phyloP scores from a whole-genome alignment of 108 stramenopile species.

The Skeletonema menzelii region DNA sequence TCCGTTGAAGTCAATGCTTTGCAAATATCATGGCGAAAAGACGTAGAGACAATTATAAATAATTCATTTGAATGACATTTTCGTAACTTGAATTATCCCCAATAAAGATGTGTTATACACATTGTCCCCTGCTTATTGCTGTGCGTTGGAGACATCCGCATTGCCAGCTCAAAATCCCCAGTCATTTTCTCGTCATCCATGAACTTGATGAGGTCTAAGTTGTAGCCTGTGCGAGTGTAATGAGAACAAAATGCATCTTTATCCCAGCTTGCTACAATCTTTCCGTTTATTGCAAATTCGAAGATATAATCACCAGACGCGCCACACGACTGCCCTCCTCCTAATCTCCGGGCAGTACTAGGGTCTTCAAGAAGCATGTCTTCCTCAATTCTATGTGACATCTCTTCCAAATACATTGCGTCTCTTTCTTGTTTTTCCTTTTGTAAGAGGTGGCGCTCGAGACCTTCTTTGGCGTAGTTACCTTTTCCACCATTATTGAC shows the following conservation, averaged over 20 bases:
- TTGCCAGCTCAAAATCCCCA: slow-evolving; percentile 41
- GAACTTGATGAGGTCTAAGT: slow-evolving; percentile 33
- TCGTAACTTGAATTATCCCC: slow-evolving; percentile 13
- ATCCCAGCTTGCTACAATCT: slow-evolving; percentile 21
- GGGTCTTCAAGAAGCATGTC: slow-evolving; percentile 18
- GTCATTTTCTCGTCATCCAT: slow-evolving; percentile 38
- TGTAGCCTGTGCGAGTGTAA: slow-evolving; percentile 37
- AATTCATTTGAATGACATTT: background rate
- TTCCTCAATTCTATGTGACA: slow-evolving; percentile 23
- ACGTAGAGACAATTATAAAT: background rate
- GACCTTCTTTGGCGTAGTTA: slow-evolving; percentile 29
- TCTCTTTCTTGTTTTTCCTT: slow-evolving; percentile 1
- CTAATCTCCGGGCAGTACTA: slow-evolving; percentile 4
- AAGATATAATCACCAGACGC: slow-evolving; percentile 18
- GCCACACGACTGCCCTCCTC: slow-evolving; percentile 35
- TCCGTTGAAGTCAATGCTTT: slow-evolving; percentile 49
- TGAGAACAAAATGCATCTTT: slow-evolving; percentile 32
- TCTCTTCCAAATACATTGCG: slow-evolving; percentile 7
- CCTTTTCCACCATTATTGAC: slow-evolving; percentile 43
- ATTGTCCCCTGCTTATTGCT: slow-evolving; percentile 5
- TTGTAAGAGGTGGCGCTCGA: slow-evolving; percentile 20
- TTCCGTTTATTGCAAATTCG: slow-evolving; percentile 36
- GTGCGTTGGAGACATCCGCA: slow-evolving; percentile 8
- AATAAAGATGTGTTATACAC: slow-evolving; percentile 30
- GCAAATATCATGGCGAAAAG: background rate